Conservation (phyloP, 192 early-diverging fungal genomes). For the Powellomyces hirtus region DNA sequence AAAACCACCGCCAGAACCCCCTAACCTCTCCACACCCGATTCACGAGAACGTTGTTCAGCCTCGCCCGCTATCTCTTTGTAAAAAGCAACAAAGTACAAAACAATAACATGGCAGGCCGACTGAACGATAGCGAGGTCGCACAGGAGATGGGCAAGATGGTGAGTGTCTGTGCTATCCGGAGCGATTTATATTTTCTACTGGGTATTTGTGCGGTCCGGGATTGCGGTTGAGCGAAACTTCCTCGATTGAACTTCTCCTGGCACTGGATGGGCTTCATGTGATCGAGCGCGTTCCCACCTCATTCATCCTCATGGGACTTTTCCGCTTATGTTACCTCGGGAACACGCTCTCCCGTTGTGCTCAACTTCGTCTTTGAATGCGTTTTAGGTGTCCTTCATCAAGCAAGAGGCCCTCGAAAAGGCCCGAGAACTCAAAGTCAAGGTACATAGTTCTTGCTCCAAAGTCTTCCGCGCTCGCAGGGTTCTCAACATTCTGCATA, state of each 20-base stretch:
- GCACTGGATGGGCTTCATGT: too few species aligned
- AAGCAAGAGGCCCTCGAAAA: conserved; percentile 99
- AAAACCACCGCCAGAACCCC: too few species aligned
- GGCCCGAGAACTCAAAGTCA: conserved; percentile 96
- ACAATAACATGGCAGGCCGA: conserved; percentile 39
- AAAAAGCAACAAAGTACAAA: neutral
- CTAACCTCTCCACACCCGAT: too few species aligned
- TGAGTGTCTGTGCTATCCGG: conserved; percentile 31
- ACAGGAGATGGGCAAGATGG: conserved; percentile 99
- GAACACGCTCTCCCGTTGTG: too few species aligned
- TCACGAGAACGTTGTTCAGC: too few species aligned
- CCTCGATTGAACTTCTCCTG: too few species aligned
- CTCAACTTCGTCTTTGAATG: too few species aligned
- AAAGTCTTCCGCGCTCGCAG: neutral
- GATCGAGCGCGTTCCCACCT: too few species aligned
- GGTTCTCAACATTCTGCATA: conserved; percentile 28
- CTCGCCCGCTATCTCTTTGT: too few species aligned
- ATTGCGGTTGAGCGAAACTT: too few species aligned
- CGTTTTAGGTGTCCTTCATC: conserved; percentile 86
- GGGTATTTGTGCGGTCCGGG: neutral
- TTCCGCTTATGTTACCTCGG: too few species aligned
- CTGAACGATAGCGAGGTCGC: conserved; percentile 95
- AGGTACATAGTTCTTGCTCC: conserved; percentile 66
- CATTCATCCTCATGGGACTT: too few species aligned
- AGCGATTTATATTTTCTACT: neutral